Conservation (phyloP, 2,329 filamentous ascomycete genomes). For the Aspergillus viridinutans region DNA sequence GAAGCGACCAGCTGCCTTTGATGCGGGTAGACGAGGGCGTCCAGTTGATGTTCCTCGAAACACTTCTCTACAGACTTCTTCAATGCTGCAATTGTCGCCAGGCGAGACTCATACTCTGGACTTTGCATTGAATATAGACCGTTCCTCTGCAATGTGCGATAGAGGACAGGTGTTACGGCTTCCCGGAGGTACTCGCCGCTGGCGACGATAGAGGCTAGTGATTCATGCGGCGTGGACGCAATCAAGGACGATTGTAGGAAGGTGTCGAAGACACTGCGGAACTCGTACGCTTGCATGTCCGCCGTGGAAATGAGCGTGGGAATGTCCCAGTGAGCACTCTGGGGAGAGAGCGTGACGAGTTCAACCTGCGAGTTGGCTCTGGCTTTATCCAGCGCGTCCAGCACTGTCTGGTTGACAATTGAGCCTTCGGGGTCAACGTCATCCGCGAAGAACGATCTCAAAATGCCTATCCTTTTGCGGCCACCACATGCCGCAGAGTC, state of each 20-base stretch:
- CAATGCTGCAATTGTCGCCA: conserved; percentile 50
- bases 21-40: conserved; percentile 61
- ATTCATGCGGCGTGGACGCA: conserved; percentile 21
- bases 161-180: conserved; percentile 55
- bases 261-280: conserved; percentile 50
- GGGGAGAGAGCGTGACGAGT: conserved; percentile 49
- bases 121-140: conserved; percentile 51
- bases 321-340: conserved; percentile 12
- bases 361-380: conserved; percentile 16
- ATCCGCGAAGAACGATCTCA: neutral
- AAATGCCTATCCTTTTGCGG: neutral
- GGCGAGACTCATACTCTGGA: conserved; percentile 46
- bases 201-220: conserved; percentile 49
- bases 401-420: neutral
- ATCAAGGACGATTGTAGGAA: conserved; percentile 48
- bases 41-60: conserved; percentile 48
- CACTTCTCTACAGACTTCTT: conserved; percentile 49
- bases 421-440: neutral
- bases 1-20: conserved; percentile 61
- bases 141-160: conserved; percentile 51
- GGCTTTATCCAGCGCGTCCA: neutral
- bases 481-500: neutral
- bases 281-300: conserved; percentile 61
- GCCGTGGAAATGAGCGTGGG: conserved; percentile 38
- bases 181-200: conserved; percentile 48